Percentiles rank a stretch among this genome's conserved stretches.
These are phyloP conservation scores for Elaeagnus macrophylla DNA, from an alignment of 306 rosid genomes.

Conservation along the genomic window DNA sequence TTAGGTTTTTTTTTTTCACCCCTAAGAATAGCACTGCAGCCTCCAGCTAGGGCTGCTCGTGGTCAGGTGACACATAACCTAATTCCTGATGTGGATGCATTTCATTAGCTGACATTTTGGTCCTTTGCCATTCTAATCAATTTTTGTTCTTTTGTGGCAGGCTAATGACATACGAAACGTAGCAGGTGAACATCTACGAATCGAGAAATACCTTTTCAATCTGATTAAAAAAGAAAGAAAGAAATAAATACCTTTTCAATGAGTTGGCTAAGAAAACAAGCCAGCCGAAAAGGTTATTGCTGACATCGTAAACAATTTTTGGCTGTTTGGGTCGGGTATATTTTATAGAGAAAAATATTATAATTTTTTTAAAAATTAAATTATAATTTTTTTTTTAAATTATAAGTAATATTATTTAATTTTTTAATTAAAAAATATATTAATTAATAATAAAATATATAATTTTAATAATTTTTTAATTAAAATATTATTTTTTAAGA, in stretches of 20 bases:
- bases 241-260: slow-evolving; percentile 58
- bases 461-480: too few relatives aligned
- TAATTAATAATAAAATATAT: too few relatives aligned
- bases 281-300: slow-evolving; percentile 74
- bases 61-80: too few relatives aligned
- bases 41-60: slow-evolving; percentile 91
- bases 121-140: slow-evolving; percentile 9
- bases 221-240: too few relatives aligned
- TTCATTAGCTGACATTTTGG: slow-evolving; percentile 7
- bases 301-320: slow-evolving; percentile 1
- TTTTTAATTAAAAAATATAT: too few relatives aligned
- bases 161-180: slow-evolving; percentile 90
- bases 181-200: slow-evolving; percentile 78
- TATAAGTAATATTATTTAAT: too few relatives aligned
- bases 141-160: slow-evolving; percentile 29
- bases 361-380: too few relatives aligned
- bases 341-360: too few relatives aligned
- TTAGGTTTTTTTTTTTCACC: too few relatives aligned
- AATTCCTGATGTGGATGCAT: not conserved
- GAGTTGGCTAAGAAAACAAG: slow-evolving; percentile 76
- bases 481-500: too few relatives aligned
- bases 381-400: too few relatives aligned
- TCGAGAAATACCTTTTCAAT: slow-evolving; percentile 58
- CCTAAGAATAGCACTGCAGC: slow-evolving; percentile 66
- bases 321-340: not conserved